Evolutionary conservation across 306 rosid genomes (phyloP), one percentile per base, ranked within the genome.

Genomic region (Cicer yamashitae): DNA sequence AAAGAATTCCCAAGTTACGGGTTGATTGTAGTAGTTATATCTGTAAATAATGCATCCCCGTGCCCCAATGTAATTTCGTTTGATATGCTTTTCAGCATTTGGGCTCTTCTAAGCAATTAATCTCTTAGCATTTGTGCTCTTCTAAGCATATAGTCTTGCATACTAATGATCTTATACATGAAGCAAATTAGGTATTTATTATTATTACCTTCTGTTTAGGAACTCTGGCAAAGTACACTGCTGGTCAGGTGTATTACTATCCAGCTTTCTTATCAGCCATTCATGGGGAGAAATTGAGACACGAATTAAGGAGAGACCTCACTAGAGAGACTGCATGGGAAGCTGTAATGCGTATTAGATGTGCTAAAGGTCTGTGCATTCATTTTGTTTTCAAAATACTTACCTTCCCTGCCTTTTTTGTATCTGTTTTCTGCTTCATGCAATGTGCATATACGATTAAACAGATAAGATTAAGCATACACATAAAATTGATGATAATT

Each of bases 251-350:
- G 70, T 84, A 83, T 85, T 88, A 86, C 83, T 96, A 90, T 83
- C 99, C 96, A 30, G 85, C 88, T 75, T 96, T 90, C 80, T 97
- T 88, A 83, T 87, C 96, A 59, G 74, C 88, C 61, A 78, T 77
- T 87, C 98, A 96, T 71, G 99, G 98, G 80, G 89, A 90, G 80
- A 96, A 96, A 83, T 87, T 96, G 86, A 92, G 91, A 74, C 82
- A 90, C 47, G 99, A 96, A 77, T 88, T 96, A 84, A 81, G 93
- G 76, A 92, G 99, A 84, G 98, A 92, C 77, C 94, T 96, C 69
- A 96, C 90, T 8, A 89, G 98, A 85, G 99, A 96, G 82, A 96
- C 98, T 79, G 99, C 97, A 65, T 96, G 99, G 99, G 99, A 96
- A 89, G 91, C 99, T 83, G 99, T 92, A 39, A 80, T 96, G 97